Evolutionary conservation across 768 basidiomycete species (phyloP).

Genomic region (Suillus spraguei): DNA sequence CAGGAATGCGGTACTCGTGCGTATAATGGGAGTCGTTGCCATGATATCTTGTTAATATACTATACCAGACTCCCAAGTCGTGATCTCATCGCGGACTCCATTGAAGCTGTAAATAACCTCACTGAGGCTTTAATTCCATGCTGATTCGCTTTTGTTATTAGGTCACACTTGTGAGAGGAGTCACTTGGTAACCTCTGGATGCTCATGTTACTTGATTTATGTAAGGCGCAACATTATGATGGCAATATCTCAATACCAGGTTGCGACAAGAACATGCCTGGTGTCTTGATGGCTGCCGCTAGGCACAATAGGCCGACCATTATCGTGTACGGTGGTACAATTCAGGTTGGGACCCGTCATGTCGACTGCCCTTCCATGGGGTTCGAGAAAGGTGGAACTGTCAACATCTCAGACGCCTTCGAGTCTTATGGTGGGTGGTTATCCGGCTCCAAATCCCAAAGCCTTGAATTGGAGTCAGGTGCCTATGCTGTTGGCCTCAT

Average conservation of each 20-base stretch:
- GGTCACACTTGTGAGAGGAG: constrained; percentile 55
- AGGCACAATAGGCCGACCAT: constrained; percentile 89
- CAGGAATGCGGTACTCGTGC: constrained; percentile 88
- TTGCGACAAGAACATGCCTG: constrained; percentile 94
- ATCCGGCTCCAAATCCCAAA: neutral
- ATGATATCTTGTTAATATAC: constrained; percentile 2
- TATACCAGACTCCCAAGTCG: constrained; percentile 72
- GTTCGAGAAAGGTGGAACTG: constrained; percentile 72
- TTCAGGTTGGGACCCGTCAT: constrained; percentile 73
- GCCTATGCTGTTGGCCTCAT: constrained; percentile 79
- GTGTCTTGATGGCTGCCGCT: constrained; percentile 84
- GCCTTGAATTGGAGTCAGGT: constrained; percentile 43
- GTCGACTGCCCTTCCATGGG: constrained; percentile 83
- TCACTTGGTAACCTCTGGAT: neutral
- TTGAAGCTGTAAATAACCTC: constrained; percentile 64
- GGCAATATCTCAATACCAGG: constrained; percentile 86
- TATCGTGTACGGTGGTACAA: constrained; percentile 86
- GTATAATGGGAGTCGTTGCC: constrained; percentile 28
- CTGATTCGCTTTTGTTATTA: constrained; percentile 23
- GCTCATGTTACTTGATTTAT: constrained; percentile 2
- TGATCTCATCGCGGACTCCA: constrained; percentile 88
- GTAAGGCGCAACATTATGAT: constrained; percentile 85
- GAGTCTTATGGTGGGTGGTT: constrained; percentile 70
- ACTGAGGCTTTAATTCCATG: neutral
- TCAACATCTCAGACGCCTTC: constrained; percentile 84